Base-by-base conservation (phyloP, 2,329 filamentous ascomycete genomes). In the Xylaria sp. region DNA sequence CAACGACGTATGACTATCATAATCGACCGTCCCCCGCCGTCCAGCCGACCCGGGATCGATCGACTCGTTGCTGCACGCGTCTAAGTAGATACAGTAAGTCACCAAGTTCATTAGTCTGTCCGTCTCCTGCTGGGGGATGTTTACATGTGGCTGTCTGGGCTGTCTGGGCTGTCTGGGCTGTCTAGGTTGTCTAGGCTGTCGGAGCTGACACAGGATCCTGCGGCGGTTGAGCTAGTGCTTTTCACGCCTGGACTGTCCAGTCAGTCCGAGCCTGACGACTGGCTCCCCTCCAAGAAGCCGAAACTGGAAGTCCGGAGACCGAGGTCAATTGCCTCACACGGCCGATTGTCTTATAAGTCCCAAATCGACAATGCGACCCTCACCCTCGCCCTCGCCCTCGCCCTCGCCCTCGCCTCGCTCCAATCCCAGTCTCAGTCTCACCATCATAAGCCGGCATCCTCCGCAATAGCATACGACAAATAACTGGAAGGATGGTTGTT, bases 291-390 rank as follows among this genome's bases (percentile, higher is more conserved):
- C 25, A 47, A 52, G 41, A 31, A 31, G 41, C 63, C 60, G 54
- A 65, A 63, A 58, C 38, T 62, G 58, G 61, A 64, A 57, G 56
- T 56, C 58, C 58, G 64, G 62, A 27, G 52, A 17, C 64, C 62
- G 64, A 64, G 58, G 64, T 63, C 44, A 52, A 56, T 35, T 62
- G 54, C 47, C 52, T 55, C 60, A 41, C 6, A 9, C 13, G 23
- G 38, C 58, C 54, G 62, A 58, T 59, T 29, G 46, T 54, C 49
- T 17, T 35, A 46, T 48, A 54, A 59, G 48, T 63, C 55, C 37
- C 53, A 59, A 35, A 31, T 55, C 59, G 59, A 62, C 47, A 29
- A 17, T 23, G 25, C 25, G 15, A 29, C 35, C 21, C 7, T 37
- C 23, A 40, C 19, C 31, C 6, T 35, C 27, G 11, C 11, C 19